Conservation (phyloP, 2,329 filamentous ascomycete species). For the Botryosphaeria dothidea region DNA sequence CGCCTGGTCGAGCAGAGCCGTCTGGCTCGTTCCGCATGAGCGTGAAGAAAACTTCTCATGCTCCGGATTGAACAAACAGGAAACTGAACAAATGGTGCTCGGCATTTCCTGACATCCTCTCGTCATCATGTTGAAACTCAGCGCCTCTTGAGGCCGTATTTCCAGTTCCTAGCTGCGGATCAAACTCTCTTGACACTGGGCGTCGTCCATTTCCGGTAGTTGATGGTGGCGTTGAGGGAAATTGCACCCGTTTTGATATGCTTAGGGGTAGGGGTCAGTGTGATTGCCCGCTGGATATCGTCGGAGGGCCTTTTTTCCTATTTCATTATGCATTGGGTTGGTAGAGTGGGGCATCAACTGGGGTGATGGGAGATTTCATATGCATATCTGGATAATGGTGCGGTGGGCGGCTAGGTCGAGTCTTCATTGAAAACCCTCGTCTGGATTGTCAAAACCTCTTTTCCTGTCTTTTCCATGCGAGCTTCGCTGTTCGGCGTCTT, state of each 20-base stretch:
- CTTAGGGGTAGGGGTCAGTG: background rate
- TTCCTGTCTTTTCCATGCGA: background rate
- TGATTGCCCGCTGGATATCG: background rate
- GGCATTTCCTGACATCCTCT: background rate
- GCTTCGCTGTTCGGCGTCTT: background rate
- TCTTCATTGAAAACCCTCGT: background rate
- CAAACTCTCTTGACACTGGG: slow-evolving; percentile 3
- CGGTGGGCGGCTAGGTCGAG: slow-evolving; percentile 1
- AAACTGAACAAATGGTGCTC: slow-evolving; percentile 3
- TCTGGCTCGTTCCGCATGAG: slow-evolving; percentile 12
- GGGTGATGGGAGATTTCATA: background rate
- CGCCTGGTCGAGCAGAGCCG: slow-evolving; percentile 18
- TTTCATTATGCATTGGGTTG: slow-evolving; percentile 1
- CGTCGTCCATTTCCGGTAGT: background rate
- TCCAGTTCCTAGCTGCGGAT: background rate
- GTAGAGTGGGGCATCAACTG: background rate
- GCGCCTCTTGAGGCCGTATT: background rate
- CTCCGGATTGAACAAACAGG: background rate
- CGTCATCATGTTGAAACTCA: background rate
- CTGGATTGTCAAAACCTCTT: background rate
- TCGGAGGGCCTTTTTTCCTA: background rate
- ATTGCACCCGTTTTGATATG: slow-evolving; percentile 2
- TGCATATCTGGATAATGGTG: background rate
- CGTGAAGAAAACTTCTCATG: background rate
- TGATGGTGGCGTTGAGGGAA: slow-evolving; percentile 1